Evolutionary conservation across 768 basidiomycete species (phyloP).

Genomic region (Mycena belliarum): DNA sequence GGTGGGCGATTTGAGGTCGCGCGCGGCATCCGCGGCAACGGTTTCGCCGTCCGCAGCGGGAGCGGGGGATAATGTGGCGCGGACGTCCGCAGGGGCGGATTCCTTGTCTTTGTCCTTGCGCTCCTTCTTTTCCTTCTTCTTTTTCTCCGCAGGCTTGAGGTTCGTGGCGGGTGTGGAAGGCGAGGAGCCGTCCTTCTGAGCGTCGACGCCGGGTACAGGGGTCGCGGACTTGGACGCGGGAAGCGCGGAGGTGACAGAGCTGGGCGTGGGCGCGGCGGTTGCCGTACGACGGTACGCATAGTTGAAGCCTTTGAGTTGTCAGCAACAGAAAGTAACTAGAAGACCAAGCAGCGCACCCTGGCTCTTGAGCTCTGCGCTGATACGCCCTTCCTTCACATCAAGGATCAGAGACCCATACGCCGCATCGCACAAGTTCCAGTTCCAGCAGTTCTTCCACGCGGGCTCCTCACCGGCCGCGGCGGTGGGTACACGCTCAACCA

Average conservation of each 20-base stretch:
- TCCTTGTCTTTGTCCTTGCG: conserved; percentile 50
- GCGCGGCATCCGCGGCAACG: background rate
- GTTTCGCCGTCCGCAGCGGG: background rate
- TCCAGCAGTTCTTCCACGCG: conserved; percentile 99
- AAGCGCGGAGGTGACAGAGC: conserved; percentile 53
- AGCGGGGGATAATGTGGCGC: conserved; percentile 16
- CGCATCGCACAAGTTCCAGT: conserved; percentile 97
- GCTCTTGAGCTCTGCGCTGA: conserved; percentile 90
- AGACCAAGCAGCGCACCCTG: conserved; percentile 59
- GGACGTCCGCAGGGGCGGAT: conserved; percentile 25
- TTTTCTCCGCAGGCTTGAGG: conserved; percentile 47
- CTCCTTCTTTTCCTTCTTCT: conserved; percentile 48
- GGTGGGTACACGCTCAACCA: conserved; percentile 79
- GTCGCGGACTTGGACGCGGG: conserved; percentile 36
- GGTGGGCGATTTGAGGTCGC: conserved; percentile 55
- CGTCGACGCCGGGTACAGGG: conserved; percentile 35
- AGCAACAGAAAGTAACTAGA: background rate
- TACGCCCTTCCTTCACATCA: conserved; percentile 88
- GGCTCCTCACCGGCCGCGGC: conserved; percentile 76
- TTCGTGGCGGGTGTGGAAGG: conserved; percentile 37
- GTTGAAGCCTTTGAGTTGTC: conserved; percentile 73
- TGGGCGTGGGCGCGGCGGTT: conserved; percentile 59
- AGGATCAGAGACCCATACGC: conserved; percentile 87
- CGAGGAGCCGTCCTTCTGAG: conserved; percentile 35
- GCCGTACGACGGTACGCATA: conserved; percentile 88